These are phyloP conservation scores for Lipomyces mesembrius DNA, from an alignment of 805 yeast species.

Conservation along the genomic window DNA sequence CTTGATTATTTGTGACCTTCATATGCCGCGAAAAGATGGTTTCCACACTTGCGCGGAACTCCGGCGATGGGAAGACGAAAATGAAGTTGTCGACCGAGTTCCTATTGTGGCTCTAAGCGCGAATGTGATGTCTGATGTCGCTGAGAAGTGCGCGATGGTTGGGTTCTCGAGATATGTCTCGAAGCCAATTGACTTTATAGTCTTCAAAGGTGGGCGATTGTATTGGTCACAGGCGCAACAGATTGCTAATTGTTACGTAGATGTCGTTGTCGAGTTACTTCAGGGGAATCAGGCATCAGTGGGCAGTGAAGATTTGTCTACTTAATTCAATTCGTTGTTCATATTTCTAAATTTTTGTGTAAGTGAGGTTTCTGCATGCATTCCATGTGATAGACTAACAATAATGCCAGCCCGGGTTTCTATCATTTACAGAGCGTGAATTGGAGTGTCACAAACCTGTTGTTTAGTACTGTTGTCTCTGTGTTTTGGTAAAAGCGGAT, in stretches of 20 bases:
- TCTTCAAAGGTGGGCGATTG: slow-evolving; percentile 38
- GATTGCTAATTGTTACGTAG: slow-evolving; percentile 6
- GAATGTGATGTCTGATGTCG: slow-evolving; percentile 46
- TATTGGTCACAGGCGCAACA: neutral
- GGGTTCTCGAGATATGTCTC: slow-evolving; percentile 45
- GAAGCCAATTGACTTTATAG: slow-evolving; percentile 44
- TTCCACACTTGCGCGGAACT: slow-evolving; percentile 45
- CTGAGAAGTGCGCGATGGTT: slow-evolving; percentile 41
- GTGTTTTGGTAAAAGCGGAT: slow-evolving; percentile 3
- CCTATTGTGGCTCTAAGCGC: slow-evolving; percentile 47
- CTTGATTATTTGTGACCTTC: slow-evolving; percentile 44
- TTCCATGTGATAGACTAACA: neutral
- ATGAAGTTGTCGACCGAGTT: slow-evolving; percentile 25
- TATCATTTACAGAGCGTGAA: neutral
- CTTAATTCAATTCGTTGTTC: neutral
- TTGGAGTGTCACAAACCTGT: neutral
- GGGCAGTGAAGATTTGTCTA: neutral
- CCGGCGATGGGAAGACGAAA: slow-evolving; percentile 43
- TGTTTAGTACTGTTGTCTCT: neutral
- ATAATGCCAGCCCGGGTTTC: neutral
- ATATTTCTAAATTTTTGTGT: neutral
- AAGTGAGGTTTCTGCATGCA: neutral
- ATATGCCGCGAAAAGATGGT: slow-evolving; percentile 48
- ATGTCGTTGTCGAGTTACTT: slow-evolving; percentile 23
- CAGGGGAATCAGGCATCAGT: neutral